Evolutionary conservation across 2,329 filamentous ascomycete species (phyloP).

Genomic region (Cladophialophora psammophila): DNA sequence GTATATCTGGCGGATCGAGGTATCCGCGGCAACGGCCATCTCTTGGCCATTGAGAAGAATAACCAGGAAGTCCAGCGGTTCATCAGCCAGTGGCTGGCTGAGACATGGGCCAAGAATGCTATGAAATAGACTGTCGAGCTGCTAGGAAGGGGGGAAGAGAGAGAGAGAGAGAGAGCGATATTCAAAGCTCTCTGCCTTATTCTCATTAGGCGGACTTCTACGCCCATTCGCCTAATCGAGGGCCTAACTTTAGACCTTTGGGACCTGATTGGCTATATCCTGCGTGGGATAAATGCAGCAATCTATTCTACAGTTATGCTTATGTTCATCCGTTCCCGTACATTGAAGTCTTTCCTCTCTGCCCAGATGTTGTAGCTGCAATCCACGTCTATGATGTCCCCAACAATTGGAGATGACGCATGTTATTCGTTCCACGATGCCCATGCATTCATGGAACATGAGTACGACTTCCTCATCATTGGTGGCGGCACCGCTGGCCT

Average conservation of each 20-base stretch:
- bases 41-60: slow-evolving; percentile 34
- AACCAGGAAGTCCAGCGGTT: slow-evolving; percentile 26
- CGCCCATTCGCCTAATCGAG: background rate
- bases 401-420: background rate
- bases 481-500: slow-evolving; percentile 64
- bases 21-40: slow-evolving; percentile 63
- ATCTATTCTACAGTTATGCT: too few relatives aligned
- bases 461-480: slow-evolving; percentile 49
- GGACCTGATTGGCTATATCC: background rate
- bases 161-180: background rate
- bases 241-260: background rate
- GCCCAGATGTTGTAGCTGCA: background rate
- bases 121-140: background rate
- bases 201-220: background rate
- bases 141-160: too few relatives aligned
- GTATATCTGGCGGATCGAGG: slow-evolving; percentile 54
- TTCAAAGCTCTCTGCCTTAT: background rate
- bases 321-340: background rate
- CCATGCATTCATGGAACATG: background rate
- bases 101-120: slow-evolving; percentile 7
- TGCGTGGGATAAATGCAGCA: background rate
- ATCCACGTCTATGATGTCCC: background rate
- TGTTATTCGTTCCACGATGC: background rate
- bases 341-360: background rate
- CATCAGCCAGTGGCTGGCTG: slow-evolving; percentile 17